Percentiles rank a stretch among this genome's conserved stretches.
phyloP scores from a whole-genome alignment of 495 filamentous ascomycete genomes.

The Penicillium riverlandense region DNA sequence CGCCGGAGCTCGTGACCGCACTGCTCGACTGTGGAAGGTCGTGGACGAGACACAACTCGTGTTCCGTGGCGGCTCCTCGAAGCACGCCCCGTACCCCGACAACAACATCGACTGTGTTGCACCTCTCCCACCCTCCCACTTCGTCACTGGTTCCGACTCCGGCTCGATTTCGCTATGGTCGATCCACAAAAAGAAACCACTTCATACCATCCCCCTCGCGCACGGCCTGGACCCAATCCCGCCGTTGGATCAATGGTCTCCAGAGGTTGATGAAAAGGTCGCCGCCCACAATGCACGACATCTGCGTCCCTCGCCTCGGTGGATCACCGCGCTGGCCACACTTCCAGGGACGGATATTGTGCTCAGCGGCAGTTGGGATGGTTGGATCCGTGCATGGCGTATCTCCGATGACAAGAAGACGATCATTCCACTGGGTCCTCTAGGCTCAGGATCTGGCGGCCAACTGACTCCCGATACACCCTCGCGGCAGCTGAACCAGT shows the following conservation, averaged over 20 bases:
- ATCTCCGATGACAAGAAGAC: conserved; percentile 76
- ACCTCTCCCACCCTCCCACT: conserved; percentile 81
- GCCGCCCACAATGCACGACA: conserved; percentile 47
- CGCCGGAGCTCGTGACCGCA: conserved; percentile 85
- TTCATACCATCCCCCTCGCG: conserved; percentile 71
- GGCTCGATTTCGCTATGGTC: conserved; percentile 83
- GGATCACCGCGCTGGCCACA: conserved; percentile 82
- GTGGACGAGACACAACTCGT: conserved; percentile 91
- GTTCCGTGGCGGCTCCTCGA: conserved; percentile 71
- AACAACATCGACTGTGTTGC: conserved; percentile 86
- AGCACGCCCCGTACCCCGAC: conserved; percentile 53
- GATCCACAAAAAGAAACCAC: conserved; percentile 87
- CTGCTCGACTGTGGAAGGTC: conserved; percentile 94
- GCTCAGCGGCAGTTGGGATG: conserved; percentile 91
- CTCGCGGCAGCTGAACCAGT: conserved; percentile 30
- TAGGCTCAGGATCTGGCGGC: conserved; percentile 38
- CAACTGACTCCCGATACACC: conserved; percentile 22
- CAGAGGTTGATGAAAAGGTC: conserved; percentile 55
- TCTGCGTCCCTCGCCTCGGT: conserved; percentile 52
- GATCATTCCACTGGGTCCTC: conserved; percentile 60
- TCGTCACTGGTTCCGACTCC: conserved; percentile 89
- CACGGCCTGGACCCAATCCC: conserved; percentile 69
- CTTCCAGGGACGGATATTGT: conserved; percentile 84
- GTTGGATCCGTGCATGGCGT: conserved; percentile 75
- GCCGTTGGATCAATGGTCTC: conserved; percentile 61